These are phyloP conservation scores for Cupressus sempervirens DNA, from an alignment of 75 land plant species.

Conservation along the genomic window DNA sequence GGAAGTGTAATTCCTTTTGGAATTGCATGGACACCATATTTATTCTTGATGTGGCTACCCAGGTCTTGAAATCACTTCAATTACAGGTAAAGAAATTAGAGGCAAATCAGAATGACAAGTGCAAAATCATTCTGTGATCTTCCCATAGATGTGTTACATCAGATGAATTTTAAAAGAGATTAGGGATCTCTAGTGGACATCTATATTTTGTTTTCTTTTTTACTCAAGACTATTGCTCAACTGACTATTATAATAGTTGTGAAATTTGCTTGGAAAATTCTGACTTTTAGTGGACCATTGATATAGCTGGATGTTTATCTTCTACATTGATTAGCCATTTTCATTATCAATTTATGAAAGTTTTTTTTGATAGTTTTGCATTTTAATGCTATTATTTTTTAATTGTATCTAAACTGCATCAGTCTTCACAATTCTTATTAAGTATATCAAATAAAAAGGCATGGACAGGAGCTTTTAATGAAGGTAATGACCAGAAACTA, in stretches of 20 bases:
- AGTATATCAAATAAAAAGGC: too few species aligned
- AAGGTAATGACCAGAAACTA: too few species aligned
- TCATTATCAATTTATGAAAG: too few species aligned
- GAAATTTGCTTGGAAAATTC: neutral
- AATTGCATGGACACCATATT: conserved; percentile 45
- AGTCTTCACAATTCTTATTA: too few species aligned
- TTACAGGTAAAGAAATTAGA: conserved; percentile 57
- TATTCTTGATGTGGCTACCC: conserved; percentile 67
- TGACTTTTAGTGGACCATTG: neutral
- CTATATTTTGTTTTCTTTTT: neutral
- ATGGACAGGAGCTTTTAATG: too few species aligned
- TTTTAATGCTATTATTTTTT: too few species aligned
- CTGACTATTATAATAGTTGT: neutral
- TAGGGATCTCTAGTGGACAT: neutral
- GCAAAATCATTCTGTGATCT: neutral
- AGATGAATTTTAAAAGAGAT: neutral
- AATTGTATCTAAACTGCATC: too few species aligned
- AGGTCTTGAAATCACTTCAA: conserved; percentile 59
- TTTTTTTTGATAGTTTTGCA: too few species aligned
- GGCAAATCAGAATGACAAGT: neutral
- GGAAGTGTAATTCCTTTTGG: conserved; percentile 57
- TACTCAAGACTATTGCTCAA: neutral
- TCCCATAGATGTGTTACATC: neutral
- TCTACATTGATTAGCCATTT: too few species aligned
- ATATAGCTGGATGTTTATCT: too few species aligned